Conservation (phyloP, 371 early-diverging fungal genomes). For the Lichtheimia hyalospora region DNA sequence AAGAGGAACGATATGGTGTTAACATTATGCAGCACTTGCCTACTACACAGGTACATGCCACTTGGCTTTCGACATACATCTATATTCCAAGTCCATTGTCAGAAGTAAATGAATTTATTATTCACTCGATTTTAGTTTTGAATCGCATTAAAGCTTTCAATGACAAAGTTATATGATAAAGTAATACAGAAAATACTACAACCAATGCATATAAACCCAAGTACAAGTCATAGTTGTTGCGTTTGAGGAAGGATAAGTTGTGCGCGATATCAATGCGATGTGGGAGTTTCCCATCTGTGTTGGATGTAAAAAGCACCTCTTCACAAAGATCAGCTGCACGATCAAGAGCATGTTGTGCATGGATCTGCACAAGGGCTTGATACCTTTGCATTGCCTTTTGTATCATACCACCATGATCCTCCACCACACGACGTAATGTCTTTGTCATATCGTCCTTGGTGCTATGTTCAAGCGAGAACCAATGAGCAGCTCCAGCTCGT, state of each 20-base stretch:
- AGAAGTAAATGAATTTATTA: too few species aligned
- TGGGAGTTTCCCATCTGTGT: slow-evolving; percentile 8
- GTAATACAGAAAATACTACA: too few species aligned
- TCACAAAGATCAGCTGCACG: slow-evolving; percentile 32
- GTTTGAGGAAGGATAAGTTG: neutral
- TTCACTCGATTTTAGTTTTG: too few species aligned
- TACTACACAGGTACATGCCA: too few species aligned
- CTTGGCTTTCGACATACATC: too few species aligned
- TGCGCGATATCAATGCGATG: slow-evolving; percentile 16
- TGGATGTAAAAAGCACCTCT: slow-evolving; percentile 23
- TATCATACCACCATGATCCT: slow-evolving; percentile 8
- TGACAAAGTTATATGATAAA: too few species aligned
- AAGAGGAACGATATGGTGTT: too few species aligned
- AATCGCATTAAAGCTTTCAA: too few species aligned
- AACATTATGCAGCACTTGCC: too few species aligned
- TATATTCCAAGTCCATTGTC: too few species aligned
- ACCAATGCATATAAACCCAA: neutral
- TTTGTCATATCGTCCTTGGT: neutral
- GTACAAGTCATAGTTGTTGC: neutral
- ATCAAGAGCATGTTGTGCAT: neutral
- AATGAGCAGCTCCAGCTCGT: neutral
- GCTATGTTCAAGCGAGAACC: neutral
- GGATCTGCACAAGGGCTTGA: slow-evolving; percentile 23
- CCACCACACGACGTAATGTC: neutral
- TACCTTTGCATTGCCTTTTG: slow-evolving; percentile 10